phyloP scores from a whole-genome alignment of 495 filamentous ascomycete genomes.

The Ascodesmis nigricans region DNA sequence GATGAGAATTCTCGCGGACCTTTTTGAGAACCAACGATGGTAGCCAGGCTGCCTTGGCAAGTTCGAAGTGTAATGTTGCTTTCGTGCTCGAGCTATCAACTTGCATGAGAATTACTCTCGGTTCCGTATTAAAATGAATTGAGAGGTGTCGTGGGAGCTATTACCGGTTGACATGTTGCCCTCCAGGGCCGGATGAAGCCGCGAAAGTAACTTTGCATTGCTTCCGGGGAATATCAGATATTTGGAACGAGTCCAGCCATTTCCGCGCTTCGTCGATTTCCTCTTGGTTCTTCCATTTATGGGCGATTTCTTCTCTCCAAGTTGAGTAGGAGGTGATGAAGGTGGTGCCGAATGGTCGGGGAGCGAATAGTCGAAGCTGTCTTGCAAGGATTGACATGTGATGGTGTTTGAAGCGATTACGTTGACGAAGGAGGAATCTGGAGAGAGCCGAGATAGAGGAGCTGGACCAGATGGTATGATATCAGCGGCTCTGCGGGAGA shows the following conservation, averaged over 20 bases:
- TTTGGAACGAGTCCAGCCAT: constrained; percentile 49
- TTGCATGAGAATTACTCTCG: background rate
- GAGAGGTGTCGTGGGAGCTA: no score
- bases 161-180: constrained; percentile 96
- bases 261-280: constrained; percentile 46
- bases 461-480: no score
- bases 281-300: constrained; percentile 26
- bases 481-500: no score
- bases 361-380: no score
- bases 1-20: constrained; percentile 34
- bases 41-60: constrained; percentile 35
- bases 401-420: no score
- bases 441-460: no score
- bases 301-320: constrained; percentile 2
- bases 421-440: no score
- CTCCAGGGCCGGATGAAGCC: constrained; percentile 77
- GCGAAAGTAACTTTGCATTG: constrained; percentile 49
- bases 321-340: no score
- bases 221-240: constrained; percentile 39
- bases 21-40: constrained; percentile 44
- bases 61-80: constrained; percentile 51
- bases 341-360: no score
- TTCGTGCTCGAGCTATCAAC: constrained; percentile 65
- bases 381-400: no score
- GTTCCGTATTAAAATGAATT: background rate